phyloP scores from a whole-genome alignment of 768 basidiomycete genomes.

The Leucosporidium creatinivorum region DNA sequence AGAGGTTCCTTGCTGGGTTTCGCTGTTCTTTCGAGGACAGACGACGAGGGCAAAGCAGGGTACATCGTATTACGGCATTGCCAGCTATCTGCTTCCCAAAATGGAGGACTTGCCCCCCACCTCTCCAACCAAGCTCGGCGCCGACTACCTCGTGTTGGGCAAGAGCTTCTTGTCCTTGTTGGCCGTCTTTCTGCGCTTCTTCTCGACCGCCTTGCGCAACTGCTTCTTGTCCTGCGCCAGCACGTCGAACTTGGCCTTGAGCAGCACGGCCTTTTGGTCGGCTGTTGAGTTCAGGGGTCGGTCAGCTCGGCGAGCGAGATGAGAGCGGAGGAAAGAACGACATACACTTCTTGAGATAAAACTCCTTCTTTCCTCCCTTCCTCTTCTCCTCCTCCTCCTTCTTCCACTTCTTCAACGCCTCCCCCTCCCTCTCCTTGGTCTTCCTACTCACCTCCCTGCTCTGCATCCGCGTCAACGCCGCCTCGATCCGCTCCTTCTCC shows the following conservation, averaged over 20 bases:
- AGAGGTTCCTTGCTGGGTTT: too few species aligned
- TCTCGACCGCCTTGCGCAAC: conserved; percentile 32
- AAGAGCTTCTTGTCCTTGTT: conserved; percentile 35
- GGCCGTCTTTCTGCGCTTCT: conserved; percentile 26
- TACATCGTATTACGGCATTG: too few species aligned
- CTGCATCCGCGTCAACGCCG: conserved; percentile 29
- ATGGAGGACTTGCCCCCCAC: too few species aligned
- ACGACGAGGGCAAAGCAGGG: too few species aligned
- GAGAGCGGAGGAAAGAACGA: background rate
- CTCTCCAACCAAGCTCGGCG: too few species aligned
- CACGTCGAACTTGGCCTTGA: conserved; percentile 33
- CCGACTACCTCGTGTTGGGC: conserved; percentile 18
- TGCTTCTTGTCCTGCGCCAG: conserved; percentile 31
- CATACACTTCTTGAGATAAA: conserved; percentile 30
- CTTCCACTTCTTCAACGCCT: conserved; percentile 24
- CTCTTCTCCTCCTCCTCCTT: conserved; percentile 26
- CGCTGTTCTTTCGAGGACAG: too few species aligned
- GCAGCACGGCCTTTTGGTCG: conserved; percentile 26
- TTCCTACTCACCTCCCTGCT: conserved; percentile 18
- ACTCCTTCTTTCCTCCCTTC: conserved; percentile 25
- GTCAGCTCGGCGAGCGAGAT: background rate
- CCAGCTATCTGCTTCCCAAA: too few species aligned
- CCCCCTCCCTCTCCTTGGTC: conserved; percentile 23
- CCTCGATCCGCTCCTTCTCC: conserved; percentile 24
- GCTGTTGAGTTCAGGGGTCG: background rate